phyloP scores from a whole-genome alignment of 495 filamentous ascomycete species.

The Usnea hakonensis region DNA sequence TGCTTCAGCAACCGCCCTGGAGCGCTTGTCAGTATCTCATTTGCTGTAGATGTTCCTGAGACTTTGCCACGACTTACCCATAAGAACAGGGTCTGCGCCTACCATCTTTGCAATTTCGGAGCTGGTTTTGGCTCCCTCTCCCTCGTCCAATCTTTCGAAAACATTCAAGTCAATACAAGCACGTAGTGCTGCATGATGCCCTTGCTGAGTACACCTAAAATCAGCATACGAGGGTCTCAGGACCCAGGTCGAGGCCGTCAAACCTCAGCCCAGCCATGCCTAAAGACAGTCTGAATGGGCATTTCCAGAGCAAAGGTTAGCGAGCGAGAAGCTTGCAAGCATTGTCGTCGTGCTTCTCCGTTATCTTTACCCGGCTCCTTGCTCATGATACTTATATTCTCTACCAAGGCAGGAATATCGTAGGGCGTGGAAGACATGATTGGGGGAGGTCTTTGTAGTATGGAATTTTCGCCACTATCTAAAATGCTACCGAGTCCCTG shows the following conservation, averaged over 20 bases:
- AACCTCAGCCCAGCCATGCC: neutral
- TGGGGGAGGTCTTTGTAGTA: neutral
- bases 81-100: neutral
- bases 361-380: neutral
- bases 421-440: slow-evolving; percentile 1
- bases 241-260: neutral
- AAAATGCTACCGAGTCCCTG: too few relatives aligned
- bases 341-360: neutral
- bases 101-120: neutral
- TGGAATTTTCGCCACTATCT: neutral
- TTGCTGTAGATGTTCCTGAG: neutral
- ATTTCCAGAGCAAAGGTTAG: slow-evolving; percentile 1
- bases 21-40: neutral
- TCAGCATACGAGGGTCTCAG: neutral
- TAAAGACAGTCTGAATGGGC: neutral
- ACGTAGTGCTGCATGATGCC: slow-evolving; percentile 8
- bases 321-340: slow-evolving; percentile 3
- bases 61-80: neutral
- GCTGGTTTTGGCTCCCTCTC: neutral
- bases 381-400: neutral
- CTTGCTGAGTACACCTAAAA: neutral
- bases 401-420: slow-evolving; percentile 2
- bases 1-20: slow-evolving; percentile 24
- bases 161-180: neutral
- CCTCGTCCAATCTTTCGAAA: slow-evolving; percentile 17